Evolutionary conservation across 2,329 filamentous ascomycete species (phyloP), one percentile per base, ranked within the genome.

Genomic region (Rhytidhysteron rufulum): DNA sequence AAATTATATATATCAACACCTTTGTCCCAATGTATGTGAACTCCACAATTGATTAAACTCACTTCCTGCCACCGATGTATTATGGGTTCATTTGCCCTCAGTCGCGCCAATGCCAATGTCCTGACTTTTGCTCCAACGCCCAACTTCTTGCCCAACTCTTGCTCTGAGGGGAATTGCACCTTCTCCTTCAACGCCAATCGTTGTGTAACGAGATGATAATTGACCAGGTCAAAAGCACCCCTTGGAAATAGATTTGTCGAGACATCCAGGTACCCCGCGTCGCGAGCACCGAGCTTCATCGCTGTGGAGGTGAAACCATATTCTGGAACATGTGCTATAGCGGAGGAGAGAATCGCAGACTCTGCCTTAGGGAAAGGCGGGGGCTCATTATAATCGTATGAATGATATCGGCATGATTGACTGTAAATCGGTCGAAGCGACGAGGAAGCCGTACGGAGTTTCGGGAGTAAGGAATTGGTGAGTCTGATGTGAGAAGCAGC

Each of bases 61-160:
- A 93, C 88, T 78, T 94, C 88, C 69, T 95, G 87, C 88, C 88
- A 95, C 37, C 83, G 79, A 44, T 79, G 75, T 38, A 91, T 79
- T 22, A 96, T 71, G 7, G 81, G 73, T 43, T 67, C 69, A 63
- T 97, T 97, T 34, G 78, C 86, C 56, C 80, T 72, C 54, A 98
- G 66, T 33, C 93, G 74, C 64, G 85, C 83, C 79, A 93, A 82
- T 1, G 87, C 78, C 56, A 97, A 65, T 1, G 70, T 68, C 56
- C 85, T 81, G 5, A 94, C 82, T 58, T 82, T 88, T 3, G 72
- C 71, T 10, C 79, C 76, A 2, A 85, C 67, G 4, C 73, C 72
- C 34, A 73, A 50, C 24, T 58, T 58, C 42, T 63, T 63, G 2
- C 52, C 43, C 29, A 31, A 22, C 6, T 62, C 50, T 15, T 50